A percentile compares a stretch with the other conserved stretches of the same genome.
These are phyloP conservation scores for Furcasterigmium sp. DNA, from an alignment of 2,329 filamentous ascomycete species.

Conservation along the genomic window DNA sequence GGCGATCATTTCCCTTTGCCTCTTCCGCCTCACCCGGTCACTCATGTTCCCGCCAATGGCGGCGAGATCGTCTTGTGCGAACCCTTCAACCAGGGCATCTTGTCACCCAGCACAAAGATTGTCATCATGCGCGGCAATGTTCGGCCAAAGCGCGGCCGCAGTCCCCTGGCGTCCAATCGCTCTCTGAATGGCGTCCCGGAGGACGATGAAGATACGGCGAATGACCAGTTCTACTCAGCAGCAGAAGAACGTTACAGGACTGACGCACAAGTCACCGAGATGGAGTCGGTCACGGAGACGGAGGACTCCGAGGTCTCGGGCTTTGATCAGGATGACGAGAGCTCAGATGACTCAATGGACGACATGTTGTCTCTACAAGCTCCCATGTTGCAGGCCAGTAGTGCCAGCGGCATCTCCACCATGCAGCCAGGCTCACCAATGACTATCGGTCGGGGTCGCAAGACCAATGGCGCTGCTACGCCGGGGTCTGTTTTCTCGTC, in stretches of 20 bases:
- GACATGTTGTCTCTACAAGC: constrained; percentile 88
- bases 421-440: constrained; percentile 78
- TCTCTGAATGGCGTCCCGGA: constrained; percentile 54
- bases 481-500: constrained; percentile 87
- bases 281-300: constrained; percentile 55
- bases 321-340: constrained; percentile 62
- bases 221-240: constrained; percentile 89
- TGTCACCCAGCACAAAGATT: constrained; percentile 75
- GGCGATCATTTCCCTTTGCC: constrained; percentile 77
- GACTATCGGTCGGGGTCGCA: constrained; percentile 59
- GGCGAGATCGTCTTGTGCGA: constrained; percentile 91
- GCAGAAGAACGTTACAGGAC: constrained; percentile 70
- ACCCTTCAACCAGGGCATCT: constrained; percentile 81
- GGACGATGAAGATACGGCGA: constrained; percentile 75
- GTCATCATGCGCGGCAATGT: constrained; percentile 65
- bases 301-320: constrained; percentile 56
- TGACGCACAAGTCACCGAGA: constrained; percentile 52
- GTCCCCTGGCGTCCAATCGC: constrained; percentile 41
- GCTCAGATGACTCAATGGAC: constrained; percentile 88
- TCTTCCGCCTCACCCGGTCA: constrained; percentile 78
- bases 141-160: constrained; percentile 48
- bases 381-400: constrained; percentile 71
- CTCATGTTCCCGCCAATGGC: constrained; percentile 76
- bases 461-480: constrained; percentile 68
- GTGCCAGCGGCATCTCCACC: constrained; percentile 73